These are phyloP conservation scores for Boletus nobilissimus DNA, from an alignment of 1,284 basidiomycete species.

Conservation along the genomic window DNA sequence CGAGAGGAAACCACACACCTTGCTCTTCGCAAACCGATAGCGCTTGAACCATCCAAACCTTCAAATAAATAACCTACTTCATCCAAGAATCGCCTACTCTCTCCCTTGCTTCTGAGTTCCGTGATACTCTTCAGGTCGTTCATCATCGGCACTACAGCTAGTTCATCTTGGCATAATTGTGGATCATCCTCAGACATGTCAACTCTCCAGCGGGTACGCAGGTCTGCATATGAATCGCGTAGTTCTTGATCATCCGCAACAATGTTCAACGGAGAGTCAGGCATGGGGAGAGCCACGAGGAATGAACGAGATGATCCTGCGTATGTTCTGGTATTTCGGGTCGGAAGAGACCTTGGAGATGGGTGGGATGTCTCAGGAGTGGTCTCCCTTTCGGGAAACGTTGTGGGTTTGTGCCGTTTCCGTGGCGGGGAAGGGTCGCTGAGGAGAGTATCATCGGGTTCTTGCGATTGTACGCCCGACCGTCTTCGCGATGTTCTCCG, in stretches of 20 bases:
- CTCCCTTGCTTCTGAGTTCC: constrained; percentile 81
- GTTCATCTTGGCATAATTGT: constrained; percentile 45
- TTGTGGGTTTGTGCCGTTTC: constrained; percentile 40
- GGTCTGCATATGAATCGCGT: constrained; percentile 74
- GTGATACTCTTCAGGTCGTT: constrained; percentile 83
- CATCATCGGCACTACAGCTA: constrained; percentile 54
- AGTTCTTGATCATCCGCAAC: constrained; percentile 57
- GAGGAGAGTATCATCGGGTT: not conserved
- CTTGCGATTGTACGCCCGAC: constrained; percentile 1
- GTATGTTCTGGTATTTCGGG: constrained; percentile 68
- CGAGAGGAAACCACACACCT: constrained; percentile 55
- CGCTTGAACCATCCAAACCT: constrained; percentile 66
- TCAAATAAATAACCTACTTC: constrained; percentile 85
- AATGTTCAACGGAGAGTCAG: constrained; percentile 38
- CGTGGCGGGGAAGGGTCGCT: constrained; percentile 23
- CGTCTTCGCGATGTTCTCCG: constrained; percentile 44
- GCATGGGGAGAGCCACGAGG: constrained; percentile 64
- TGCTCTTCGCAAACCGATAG: constrained; percentile 67
- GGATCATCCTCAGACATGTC: constrained; percentile 79
- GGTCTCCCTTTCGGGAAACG: constrained; percentile 26
- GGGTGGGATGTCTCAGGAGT: constrained; percentile 34
- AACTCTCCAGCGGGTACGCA: constrained; percentile 77
- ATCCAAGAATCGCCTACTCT: constrained; percentile 78
- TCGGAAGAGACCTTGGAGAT: constrained; percentile 43
- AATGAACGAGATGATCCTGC: constrained; percentile 80